phyloP scores from a whole-genome alignment of 2,329 filamentous ascomycete species.

The Xylaria digitata region DNA sequence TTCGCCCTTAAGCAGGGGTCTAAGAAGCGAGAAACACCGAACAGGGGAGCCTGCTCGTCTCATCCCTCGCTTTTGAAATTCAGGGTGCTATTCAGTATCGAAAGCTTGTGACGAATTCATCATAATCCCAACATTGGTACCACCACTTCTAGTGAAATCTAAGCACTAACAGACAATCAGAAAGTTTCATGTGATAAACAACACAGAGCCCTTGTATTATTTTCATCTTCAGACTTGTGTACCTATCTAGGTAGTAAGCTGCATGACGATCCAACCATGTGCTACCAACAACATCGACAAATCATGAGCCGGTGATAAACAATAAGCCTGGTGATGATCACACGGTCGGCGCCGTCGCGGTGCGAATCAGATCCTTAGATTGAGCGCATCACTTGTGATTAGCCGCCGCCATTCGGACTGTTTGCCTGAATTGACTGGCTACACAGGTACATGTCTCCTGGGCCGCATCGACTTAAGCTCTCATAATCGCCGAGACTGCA shows the following conservation, averaged over 20 bases:
- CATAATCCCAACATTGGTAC: slow-evolving; percentile 11
- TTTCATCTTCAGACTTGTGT: slow-evolving; percentile 35
- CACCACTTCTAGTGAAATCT: slow-evolving; percentile 11
- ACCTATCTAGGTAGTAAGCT: slow-evolving; percentile 25
- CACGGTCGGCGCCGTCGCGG: slow-evolving; percentile 35
- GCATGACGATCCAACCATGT: slow-evolving; percentile 44
- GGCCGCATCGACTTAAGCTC: slow-evolving; percentile 9
- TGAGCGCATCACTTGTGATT: slow-evolving; percentile 30
- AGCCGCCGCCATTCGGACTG: slow-evolving; percentile 39
- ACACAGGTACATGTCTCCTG: slow-evolving; percentile 20
- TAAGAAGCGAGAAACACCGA: slow-evolving; percentile 39
- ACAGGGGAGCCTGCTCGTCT: slow-evolving; percentile 45
- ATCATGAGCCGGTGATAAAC: slow-evolving; percentile 42
- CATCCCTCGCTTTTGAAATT: slow-evolving; percentile 41
- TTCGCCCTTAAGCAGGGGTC: slow-evolving; percentile 42
- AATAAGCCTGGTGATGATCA: slow-evolving; percentile 44
- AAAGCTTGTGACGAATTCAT: slow-evolving; percentile 32
- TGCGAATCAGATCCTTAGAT: slow-evolving; percentile 26
- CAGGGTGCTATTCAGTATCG: slow-evolving; percentile 28
- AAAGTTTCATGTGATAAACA: slow-evolving; percentile 29
- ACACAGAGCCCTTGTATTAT: slow-evolving; percentile 27
- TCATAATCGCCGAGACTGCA: slow-evolving; percentile 8
- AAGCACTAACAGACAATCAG: slow-evolving; percentile 22
- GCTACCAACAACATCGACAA: slow-evolving; percentile 36
- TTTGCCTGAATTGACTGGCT: slow-evolving; percentile 38